Evolutionary conservation across 2,329 filamentous ascomycete species (phyloP), one percentile per base, ranked within the genome.

Genomic region (Sarocladium oryzae): DNA sequence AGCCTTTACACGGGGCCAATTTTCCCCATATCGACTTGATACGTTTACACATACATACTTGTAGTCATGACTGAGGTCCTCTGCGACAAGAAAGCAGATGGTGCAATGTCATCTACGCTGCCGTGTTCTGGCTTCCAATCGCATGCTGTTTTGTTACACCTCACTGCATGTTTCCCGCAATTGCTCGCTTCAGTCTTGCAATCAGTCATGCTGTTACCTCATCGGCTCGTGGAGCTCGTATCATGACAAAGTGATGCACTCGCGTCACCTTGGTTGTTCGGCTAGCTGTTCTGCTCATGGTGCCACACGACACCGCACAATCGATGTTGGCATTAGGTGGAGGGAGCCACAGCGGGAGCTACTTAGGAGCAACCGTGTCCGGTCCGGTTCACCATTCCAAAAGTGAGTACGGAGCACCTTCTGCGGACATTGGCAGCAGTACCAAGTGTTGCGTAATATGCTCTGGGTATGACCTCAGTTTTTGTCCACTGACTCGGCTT

Each of bases 271-370:
- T 8, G 3, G 37, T 10, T 40, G 16, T 9, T 23, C n/a, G 6
- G 6, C 6, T 23, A 40, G 37, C 37, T 23, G 7, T 11, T 23
- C 20, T 8, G 18, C 37, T 40, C 37, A 7, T 23, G 20, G 37
- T 40, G 20, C 37, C 37, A 37, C 35, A 37, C 35, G n/a, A n/a
- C 35, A 32, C 15, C 11, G n/a, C 33, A 36, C 33, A 13, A 36
- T 36, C 15, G 33, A 13, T 9, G 11, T 41, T 20, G 37, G 10
- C 10, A 9, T 7, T 9, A 13, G 16, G 26, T 48, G 43, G 43
- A 33, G 43, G 26, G 43, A 48, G 43, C 43, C 43, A 48, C 43
- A 48, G 18, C 43, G 43, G 43, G 43, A 48, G 43, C 43, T 48
- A 48, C 16, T 9, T 20, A 18, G 26, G 43, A 26, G 26, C 43